phyloP scores from a whole-genome alignment of 2,329 filamentous ascomycete genomes.

The Verticillium zaregamsianum region DNA sequence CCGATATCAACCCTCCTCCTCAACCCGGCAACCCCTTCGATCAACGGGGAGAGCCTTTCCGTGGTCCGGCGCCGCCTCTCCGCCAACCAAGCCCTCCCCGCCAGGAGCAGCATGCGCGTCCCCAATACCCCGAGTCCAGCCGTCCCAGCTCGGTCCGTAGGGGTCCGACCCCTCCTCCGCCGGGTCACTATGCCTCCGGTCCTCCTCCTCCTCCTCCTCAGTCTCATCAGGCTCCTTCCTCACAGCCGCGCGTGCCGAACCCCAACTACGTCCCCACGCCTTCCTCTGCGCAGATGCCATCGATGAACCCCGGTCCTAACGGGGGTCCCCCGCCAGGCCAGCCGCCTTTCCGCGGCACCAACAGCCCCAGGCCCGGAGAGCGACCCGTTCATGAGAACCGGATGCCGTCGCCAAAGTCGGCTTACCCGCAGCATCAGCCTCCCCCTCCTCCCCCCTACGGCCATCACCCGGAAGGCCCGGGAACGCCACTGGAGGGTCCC shows the following conservation, averaged over 20 bases:
- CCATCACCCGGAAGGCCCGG: constrained; percentile 61
- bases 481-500: constrained; percentile 62
- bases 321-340: constrained; percentile 47
- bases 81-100: constrained; percentile 70
- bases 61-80: constrained; percentile 62
- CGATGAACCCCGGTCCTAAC: constrained; percentile 32
- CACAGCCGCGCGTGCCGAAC: constrained; percentile 53
- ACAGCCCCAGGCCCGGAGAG: constrained; percentile 80
- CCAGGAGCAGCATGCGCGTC: constrained; percentile 55
- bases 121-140: constrained; percentile 13
- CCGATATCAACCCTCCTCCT: constrained; percentile 72
- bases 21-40: constrained; percentile 82
- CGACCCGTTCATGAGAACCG: constrained; percentile 78
- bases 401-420: constrained; percentile 86
- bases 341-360: constrained; percentile 67
- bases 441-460: constrained; percentile 50
- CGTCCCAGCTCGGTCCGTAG: constrained; percentile 38
- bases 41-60: constrained; percentile 63
- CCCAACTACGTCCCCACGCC: constrained; percentile 55
- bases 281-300: constrained; percentile 34
- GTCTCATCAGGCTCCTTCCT: constrained; percentile 28
- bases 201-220: constrained; percentile 47
- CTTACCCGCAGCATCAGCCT: constrained; percentile 72
- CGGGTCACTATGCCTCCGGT: constrained; percentile 41
- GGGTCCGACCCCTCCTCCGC: constrained; percentile 50